Base-by-base conservation (phyloP, 306 rosid species). In the Trifolium dubium region DNA sequence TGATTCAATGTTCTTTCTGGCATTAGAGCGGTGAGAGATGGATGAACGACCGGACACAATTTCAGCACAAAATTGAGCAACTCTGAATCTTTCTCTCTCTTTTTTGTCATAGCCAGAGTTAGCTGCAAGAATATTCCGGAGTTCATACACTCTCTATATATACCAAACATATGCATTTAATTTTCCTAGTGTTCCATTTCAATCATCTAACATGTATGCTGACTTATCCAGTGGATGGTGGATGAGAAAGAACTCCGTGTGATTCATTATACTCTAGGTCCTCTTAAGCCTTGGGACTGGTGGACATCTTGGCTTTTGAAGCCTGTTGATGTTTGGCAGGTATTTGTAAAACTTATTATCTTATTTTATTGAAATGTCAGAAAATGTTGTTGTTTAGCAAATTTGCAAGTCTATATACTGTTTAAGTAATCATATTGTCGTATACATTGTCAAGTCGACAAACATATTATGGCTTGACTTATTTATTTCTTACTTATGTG, bases 251-350 rank as follows among this genome's bases (percentile, higher is more conserved):
- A 77, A 79, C 93, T 93, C 43, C 84, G 75, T 50, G 93, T 93
- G 76, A 90, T 90, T 77, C 97, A 90, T 81, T 93, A 90, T 76
- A 93, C 95, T 6, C 92, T 95, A 1, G 99, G 99, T 32, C 99
- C 99, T 67, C 93, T 94, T 61, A 94, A 94, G 81, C 99, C 99
- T 77, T 94, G 99, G 99, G 99, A 94, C 84, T 95, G 99, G 99
- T 93, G 96, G 97, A 88, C 96, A 56, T 87, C 93, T 67, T 93
- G 98, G 96, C 92, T 95, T 71, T 79, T 95, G 89, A 95, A 95
- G 75, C 99, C 98, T 34, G 96, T 95, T 67, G 99, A 92, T 86
- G 91, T 87, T 62, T 94, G 99, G 99, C 97, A 92, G 99, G 99
- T 94, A 85, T 63, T 72, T 78, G 50, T 49, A 44, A 32, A 73